Base-by-base conservation (phyloP, 371 early-diverging fungal species). In the Parasitella parasitica region DNA sequence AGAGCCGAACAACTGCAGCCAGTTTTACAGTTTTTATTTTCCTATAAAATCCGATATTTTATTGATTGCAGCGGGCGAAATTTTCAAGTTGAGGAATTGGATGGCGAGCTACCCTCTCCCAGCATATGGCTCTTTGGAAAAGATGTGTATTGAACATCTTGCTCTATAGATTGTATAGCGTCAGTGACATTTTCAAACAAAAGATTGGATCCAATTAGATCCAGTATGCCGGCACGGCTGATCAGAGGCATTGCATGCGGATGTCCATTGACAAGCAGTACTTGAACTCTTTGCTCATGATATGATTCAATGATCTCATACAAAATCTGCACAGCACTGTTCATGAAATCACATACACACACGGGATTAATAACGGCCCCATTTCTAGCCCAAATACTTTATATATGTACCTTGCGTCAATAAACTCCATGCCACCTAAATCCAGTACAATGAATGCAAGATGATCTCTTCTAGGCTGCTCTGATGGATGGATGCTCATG, bases 401-500 rank as follows among this genome's bases (percentile, higher is more conserved):
- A 56, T 38, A n/a, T n/a, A n/a, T 48, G 58, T 75, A 77, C 87
- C 88, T 90, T 39, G 94, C 95, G 76, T 96, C 96, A 56, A 96
- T 78, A 4, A 69, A 80, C 7, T 87, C 83, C 86, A 96, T 90
- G 39, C 88, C 85, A 35, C 86, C 88, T n/a, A 93, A 75, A 71
- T 95, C 95, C 72, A 95, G 92, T 27, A 95, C 81, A 37, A 93
- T 86, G 37, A 86, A 83, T 15, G 71, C 64, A 6, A 84, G 75
- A 6, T 86, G 82, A 28, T 75, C 74, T 60, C 87, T 78, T 49
- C 78, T 87, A 62, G 86, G 86, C 43, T 78, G 88, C 76, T 78
- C 94, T 7, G 80, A 85, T 6, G 95, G 95, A 72, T 95, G 95
- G 6, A 89, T 89, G 18, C 86, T 80, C 76, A 93, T 82, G 55